Evolutionary conservation across 768 basidiomycete genomes (phyloP), one percentile per base, ranked within the genome.

Genomic region (Lyophyllum shimeji): DNA sequence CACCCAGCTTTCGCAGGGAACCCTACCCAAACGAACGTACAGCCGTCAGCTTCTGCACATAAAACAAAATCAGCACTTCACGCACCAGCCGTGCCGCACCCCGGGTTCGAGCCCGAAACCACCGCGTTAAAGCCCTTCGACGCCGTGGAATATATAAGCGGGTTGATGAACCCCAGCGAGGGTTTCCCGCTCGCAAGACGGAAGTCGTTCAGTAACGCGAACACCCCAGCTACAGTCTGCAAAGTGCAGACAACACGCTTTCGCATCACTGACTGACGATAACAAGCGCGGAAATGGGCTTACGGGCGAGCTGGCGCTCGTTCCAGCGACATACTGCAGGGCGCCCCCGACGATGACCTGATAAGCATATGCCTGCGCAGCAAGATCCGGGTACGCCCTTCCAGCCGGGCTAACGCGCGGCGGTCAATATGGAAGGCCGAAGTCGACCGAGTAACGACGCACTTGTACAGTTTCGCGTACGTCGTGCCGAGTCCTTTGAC

Each of bases 101-200:
- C 86, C 1, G 85, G 84, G 64, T 87, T 87, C 2, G 75, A 74
- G 7, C 85, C 86, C 11, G 80, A 80, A 0, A 71, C 76, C 58
- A 89, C 85, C 60, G 85, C 84, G 45, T 81, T 81, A 65, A 85
- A 79, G 64, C 82, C 77, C 1, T 58, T 59, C 9, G 71, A 51
- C 20, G 76, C 75, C 5, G 60, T 69, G 2, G 76, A 69, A 51
- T 85, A 78, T 37, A 78, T 63, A 23, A 76, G 69, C 0, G 74
- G 83, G 60, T 86, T 86, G 54, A 86, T 67, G 69, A 86, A 86
- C 1, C 85, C 87, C 18, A 88, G 70, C 1, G 84, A 64, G 1
- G 71, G 46, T 61, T 81, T 77, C 37, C 75, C 73, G 11, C 58
- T 48, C 0, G 79, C 70, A 21, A 88, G 66, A 20, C 81, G 82